phyloP scores from a whole-genome alignment of 306 rosid genomes.

The Cicer yamashitae region DNA sequence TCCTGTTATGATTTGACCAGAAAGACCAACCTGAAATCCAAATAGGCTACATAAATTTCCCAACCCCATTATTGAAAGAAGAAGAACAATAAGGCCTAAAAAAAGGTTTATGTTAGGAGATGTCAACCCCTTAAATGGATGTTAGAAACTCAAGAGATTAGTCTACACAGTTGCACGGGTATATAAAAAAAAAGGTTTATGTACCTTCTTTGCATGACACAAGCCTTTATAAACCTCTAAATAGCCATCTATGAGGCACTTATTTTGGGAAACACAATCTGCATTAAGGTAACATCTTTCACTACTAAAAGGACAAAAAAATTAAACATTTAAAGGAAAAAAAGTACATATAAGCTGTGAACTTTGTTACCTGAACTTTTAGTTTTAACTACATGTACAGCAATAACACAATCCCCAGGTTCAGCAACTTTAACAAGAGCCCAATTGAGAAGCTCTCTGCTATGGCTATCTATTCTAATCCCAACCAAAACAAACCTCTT shows the following conservation, averaged over 20 bases:
- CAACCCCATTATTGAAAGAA: constrained; percentile 32
- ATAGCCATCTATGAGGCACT: constrained; percentile 64
- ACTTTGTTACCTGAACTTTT: constrained; percentile 60
- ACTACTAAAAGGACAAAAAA: background rate
- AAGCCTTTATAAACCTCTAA: constrained; percentile 73
- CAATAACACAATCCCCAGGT: constrained; percentile 85
- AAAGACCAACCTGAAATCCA: constrained; percentile 68
- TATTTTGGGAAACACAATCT: constrained; percentile 59
- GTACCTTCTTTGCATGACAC: constrained; percentile 71
- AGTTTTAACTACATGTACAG: constrained; percentile 69
- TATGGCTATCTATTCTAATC: constrained; percentile 60
- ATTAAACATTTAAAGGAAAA: background rate
- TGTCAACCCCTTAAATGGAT: too few relatives aligned
- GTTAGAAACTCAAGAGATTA: too few relatives aligned
- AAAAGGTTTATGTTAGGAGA: background rate
- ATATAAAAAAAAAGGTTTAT: background rate
- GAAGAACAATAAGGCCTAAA: background rate
- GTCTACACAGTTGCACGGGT: too few relatives aligned
- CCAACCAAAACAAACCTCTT: constrained; percentile 77
- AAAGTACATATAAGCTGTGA: background rate
- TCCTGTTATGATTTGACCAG: constrained; percentile 66
- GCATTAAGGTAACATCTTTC: constrained; percentile 35
- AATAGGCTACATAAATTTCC: constrained; percentile 28
- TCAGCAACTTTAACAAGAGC: constrained; percentile 82
- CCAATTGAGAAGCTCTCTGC: constrained; percentile 83